Percentiles rank a stretch among this genome's conserved stretches.
Evolutionary conservation across 129 eudicot genomes (phyloP).

Genomic region (Flaveria brownii): DNA sequence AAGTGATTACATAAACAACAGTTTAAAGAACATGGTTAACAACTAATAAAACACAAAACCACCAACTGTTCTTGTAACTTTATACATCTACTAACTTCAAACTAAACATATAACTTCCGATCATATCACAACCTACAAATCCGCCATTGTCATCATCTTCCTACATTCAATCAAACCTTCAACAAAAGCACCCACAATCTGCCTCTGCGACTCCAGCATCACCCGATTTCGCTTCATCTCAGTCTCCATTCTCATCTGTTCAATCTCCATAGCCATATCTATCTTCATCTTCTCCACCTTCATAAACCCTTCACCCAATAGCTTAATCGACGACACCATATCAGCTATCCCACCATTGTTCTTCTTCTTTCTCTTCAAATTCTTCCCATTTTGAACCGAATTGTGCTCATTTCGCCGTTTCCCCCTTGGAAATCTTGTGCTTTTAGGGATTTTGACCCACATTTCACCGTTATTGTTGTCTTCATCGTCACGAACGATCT

Average conservation of each 20-base stretch:
- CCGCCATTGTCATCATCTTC: conserved; percentile 25
- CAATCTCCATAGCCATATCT: conserved; percentile 80
- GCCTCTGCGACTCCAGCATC: conserved; percentile 68
- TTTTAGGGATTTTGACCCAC: conserved; percentile 45
- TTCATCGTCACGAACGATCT: conserved; percentile 21
- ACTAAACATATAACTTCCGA: conserved; percentile 3
- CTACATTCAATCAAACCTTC: conserved; percentile 58
- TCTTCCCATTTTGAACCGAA: conserved; percentile 23
- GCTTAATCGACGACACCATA: conserved; percentile 59
- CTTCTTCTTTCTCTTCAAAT: conserved; percentile 25
- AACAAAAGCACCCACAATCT: conserved; percentile 72
- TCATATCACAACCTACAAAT: conserved; percentile 30
- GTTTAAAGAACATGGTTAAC: too few relatives aligned
- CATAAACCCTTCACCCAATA: conserved; percentile 79
- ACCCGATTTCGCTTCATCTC: conserved; percentile 78
- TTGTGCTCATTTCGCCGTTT: not conserved
- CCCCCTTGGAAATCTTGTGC: not conserved
- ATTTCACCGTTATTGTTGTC: conserved; percentile 35
- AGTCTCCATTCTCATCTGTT: conserved; percentile 65
- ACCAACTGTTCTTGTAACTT: not conserved
- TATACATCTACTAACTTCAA: conserved; percentile 27
- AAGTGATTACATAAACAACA: not conserved
- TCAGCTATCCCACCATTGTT: conserved; percentile 44
- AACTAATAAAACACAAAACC: too few relatives aligned
- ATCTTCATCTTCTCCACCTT: conserved; percentile 88